Evolutionary conservation across 257 asterid species (phyloP), one percentile per base, ranked within the genome.

Genomic region (Petunia secreta): DNA sequence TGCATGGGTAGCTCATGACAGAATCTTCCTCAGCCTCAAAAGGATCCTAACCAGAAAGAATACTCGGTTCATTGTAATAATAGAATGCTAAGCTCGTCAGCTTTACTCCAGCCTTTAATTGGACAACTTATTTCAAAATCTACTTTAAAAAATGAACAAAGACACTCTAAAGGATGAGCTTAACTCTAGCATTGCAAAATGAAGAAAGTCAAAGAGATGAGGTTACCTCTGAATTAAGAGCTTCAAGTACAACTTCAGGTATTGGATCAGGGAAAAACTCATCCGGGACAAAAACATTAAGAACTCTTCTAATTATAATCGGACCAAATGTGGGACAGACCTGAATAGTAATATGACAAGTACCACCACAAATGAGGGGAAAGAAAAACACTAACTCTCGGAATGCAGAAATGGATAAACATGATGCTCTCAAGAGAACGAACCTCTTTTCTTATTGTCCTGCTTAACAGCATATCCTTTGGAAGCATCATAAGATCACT

Each of bases 401-500:
- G 8, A 52, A 52, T 55, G 62, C 78, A 34, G n/a, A 73, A 50
- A 55, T 41, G 43, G 4, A n/a, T 1, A 67, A 36, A 5, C 60
- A 71, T 48, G 77, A 25, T 39, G 53, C n/a, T 48, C 50, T n/a
- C 43, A 58, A 46, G 75, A 44, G 73, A 63, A 38, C n/a, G 48
- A 39, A 92, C 98, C 88, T 92, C 97, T 88, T 90, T 92, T 86
- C 99, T 86, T 80, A 91, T 87, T 84, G 91, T 52, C 79, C 87
- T 77, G 84, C 93, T 93, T n/a, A 89, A 91, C 73, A 95, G 91
- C 94, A 92, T 90, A 84, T 88, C 95, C 60, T 86, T 85, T 1
- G 99, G 99, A 75, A 95, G 97, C 97, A 93, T 92, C 99, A 95
- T 93, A 52, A 95, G 90, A 82, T 95, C 97, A 86, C 98, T 92